Percentiles rank a stretch among this genome's conserved stretches.
Evolutionary conservation across 177 flowering plant species (phyloP).

Genomic region (Telopea speciosissima): DNA sequence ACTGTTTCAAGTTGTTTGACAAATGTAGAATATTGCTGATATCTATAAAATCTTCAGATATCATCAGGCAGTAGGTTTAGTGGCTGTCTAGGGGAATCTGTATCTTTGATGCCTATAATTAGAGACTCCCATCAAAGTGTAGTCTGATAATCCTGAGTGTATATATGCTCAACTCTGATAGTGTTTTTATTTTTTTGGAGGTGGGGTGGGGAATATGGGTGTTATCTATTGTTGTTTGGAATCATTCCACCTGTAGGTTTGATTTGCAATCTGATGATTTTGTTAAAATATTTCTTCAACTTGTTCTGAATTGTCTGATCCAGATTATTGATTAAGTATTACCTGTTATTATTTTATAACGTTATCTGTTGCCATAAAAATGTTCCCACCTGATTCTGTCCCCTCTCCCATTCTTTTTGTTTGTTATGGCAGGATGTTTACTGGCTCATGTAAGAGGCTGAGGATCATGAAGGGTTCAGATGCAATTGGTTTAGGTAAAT

Average conservation of each 20-base stretch:
- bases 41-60: no score
- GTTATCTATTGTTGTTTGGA: background rate
- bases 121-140: background rate
- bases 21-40: no score
- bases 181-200: background rate
- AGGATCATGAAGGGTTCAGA: slow-evolving; percentile 80
- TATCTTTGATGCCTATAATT: no score
- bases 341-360: slow-evolving; percentile 4
- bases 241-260: slow-evolving; percentile 1
- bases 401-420: background rate
- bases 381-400: background rate
- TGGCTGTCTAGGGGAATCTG: no score
- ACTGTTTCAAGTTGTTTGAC: no score
- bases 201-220: background rate
- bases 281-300: slow-evolving; percentile 2
- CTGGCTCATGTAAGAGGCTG: slow-evolving; percentile 52
- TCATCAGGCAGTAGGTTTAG: no score
- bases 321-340: background rate
- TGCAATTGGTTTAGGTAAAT: slow-evolving; percentile 69
- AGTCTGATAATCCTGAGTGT: background rate
- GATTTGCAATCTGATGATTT: background rate
- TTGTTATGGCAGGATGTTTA: slow-evolving; percentile 55
- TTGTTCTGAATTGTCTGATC: slow-evolving; percentile 11
- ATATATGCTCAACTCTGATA: background rate
- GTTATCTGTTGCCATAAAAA: background rate